These are phyloP conservation scores for Aspergillus aculeatus DNA, from an alignment of 2,329 filamentous ascomycete genomes.

Conservation along the genomic window DNA sequence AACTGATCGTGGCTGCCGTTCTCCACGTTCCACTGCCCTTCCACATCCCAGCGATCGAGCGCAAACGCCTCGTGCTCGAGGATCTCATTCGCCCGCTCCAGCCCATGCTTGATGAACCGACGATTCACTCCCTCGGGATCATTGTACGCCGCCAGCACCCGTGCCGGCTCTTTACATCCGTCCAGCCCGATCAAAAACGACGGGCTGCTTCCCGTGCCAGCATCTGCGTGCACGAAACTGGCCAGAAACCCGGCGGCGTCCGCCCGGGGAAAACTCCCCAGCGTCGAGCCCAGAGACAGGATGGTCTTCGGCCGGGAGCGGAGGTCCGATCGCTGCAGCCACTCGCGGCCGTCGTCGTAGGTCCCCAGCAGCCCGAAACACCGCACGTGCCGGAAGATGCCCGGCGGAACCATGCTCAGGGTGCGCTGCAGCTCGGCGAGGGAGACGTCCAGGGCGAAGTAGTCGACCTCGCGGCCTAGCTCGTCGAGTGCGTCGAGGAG, in stretches of 20 bases:
- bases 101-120: conserved; percentile 12
- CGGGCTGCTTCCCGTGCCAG: not conserved
- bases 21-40: not conserved
- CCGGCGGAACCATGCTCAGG: conserved; percentile 57
- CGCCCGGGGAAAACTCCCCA: conserved; percentile 10
- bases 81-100: conserved; percentile 62
- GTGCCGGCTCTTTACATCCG: conserved; percentile 58
- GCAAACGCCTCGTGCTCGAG: conserved; percentile 67
- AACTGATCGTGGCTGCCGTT: conserved; percentile 11
- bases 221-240: not conserved
- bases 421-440: conserved; percentile 74
- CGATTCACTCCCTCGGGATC: conserved; percentile 11
- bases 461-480: conserved; percentile 70
- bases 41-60: conserved; percentile 67
- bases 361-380: conserved; percentile 79
- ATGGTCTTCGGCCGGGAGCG: conserved; percentile 7
- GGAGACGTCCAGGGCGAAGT: conserved; percentile 83
- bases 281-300: conserved; percentile 13
- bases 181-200: conserved; percentile 12
- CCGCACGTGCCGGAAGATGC: conserved; percentile 64
- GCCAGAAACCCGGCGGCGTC: conserved; percentile 10
- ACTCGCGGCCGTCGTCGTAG: conserved; percentile 79
- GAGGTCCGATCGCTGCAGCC: conserved; percentile 67
- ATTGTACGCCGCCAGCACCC: conserved; percentile 71
- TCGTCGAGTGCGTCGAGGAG: conserved; percentile 75